Evolutionary conservation across 1,139 yeast species (phyloP), one percentile per base, ranked within the genome.

Genomic region (Saccharomycopsis hybrid): DNA sequence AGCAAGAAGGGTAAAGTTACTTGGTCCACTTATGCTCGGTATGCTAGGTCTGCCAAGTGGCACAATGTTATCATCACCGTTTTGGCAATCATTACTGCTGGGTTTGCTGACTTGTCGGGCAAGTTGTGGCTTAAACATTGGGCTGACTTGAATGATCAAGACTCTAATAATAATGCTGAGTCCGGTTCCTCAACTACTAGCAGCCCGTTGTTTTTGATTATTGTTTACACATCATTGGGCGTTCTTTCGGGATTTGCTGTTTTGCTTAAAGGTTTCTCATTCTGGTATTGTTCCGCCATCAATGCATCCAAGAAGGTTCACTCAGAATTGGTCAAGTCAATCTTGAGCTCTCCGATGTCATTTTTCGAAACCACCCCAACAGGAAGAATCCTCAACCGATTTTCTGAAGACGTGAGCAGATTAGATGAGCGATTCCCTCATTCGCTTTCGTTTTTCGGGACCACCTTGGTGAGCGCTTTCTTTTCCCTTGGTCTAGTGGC

Each of bases 361-460:
- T 84, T 82, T 62, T 84, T 84, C 60, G 92, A 84, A 65, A 83
- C 89, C 1, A 84, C 90, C 0, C 92, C 92, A 35, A 71, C 81
- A 55, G 92, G 92, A n/a, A 73, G 92, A 65, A 72, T 84, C 41
- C 71, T 82, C 59, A 84, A 84, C 52, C 63, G 80, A 49, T 86
- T 86, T 60, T 79, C 90, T 18, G 77, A 82, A 55, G 95, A 86
- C 62, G 73, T 86, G 60, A 75, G 74, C 53, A 75, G 77, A 48
- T 68, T 85, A 52, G 94, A 85, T 62, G 69, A 71, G 46, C 64
- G 67, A 2, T 64, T 79, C 38, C 81, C 82, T 27, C 65, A 69
- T 47, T 67, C 72, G 0, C 70, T 78, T 55, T 60, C 70, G 5
- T 67, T 70, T 25, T 72, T 80, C 51, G 71, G 78, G 56, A 62